phyloP scores from a whole-genome alignment of 768 basidiomycete species.

The Suillus hirtellus region DNA sequence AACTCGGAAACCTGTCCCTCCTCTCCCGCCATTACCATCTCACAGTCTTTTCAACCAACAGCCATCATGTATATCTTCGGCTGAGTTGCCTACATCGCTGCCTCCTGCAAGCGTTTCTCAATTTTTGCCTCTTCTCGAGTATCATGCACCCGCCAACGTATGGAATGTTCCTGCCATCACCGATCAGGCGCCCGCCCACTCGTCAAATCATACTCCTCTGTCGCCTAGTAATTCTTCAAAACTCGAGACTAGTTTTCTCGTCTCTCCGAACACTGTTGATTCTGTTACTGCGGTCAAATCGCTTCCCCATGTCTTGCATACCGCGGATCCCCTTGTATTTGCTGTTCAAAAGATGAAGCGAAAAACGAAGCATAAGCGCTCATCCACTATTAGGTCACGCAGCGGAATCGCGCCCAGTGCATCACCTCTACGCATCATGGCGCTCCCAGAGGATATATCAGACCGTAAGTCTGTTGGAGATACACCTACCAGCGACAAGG shows the following conservation, averaged over 20 bases:
- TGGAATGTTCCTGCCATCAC: conserved; percentile 12
- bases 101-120: neutral
- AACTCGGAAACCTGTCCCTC: conserved; percentile 19
- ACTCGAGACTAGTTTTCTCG: neutral
- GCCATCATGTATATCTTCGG: neutral
- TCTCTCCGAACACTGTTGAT: neutral
- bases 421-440: conserved; percentile 7
- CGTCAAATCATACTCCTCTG: neutral
- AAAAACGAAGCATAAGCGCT: conserved; percentile 14
- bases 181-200: conserved; percentile 3
- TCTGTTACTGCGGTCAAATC: neutral
- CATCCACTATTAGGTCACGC: conserved; percentile 11
- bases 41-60: conserved; percentile 9
- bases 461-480: neutral
- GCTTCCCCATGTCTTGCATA: neutral
- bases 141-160: conserved; percentile 21
- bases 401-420: conserved; percentile 13
- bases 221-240: neutral
- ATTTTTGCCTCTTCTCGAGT: conserved; percentile 21
- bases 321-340: conserved; percentile 7
- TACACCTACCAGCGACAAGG: conserved; percentile 7
- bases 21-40: conserved; percentile 24
- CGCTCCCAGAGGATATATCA: neutral
- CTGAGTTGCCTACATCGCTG: conserved; percentile 2
- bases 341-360: conserved; percentile 9